Conservation (phyloP, 257 asterid genomes). For the Buddleja alternifolia region DNA sequence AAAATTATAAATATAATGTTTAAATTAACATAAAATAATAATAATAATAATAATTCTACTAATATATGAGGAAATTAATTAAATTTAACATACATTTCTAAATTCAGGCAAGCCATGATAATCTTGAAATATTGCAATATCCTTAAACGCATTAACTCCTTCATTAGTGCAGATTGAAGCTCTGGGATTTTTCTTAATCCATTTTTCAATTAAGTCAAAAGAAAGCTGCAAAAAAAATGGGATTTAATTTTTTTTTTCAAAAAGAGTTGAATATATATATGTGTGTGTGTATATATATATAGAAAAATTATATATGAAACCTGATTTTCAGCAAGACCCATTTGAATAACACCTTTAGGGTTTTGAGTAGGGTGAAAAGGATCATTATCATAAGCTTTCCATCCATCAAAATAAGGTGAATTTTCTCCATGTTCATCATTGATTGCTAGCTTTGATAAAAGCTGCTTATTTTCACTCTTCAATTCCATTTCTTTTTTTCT, state of each 20-base stretch:
- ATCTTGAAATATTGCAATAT: slow-evolving; percentile 71
- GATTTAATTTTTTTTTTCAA: background rate
- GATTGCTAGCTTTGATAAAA: slow-evolving; percentile 61
- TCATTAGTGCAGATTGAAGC: slow-evolving; percentile 72
- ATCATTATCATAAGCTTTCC: slow-evolving; percentile 80
- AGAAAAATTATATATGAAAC: slow-evolving; percentile 26
- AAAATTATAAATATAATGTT: no score
- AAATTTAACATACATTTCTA: slow-evolving; percentile 44
- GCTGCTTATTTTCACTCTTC: slow-evolving; percentile 27
- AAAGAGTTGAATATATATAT: no score
- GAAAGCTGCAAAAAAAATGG: slow-evolving; percentile 54
- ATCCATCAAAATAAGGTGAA: slow-evolving; percentile 85
- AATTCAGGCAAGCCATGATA: slow-evolving; percentile 81
- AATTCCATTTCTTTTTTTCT: slow-evolving; percentile 44
- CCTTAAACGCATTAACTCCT: slow-evolving; percentile 60
- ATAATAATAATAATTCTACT: no score
- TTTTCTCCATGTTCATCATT: slow-evolving; percentile 78
- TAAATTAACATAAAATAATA: no score
- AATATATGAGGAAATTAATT: background rate
- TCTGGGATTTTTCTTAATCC: slow-evolving; percentile 60
- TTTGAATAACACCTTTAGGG: slow-evolving; percentile 80
- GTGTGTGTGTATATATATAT: no score
- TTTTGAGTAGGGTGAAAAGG: slow-evolving; percentile 71
- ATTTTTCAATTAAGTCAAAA: slow-evolving; percentile 55
- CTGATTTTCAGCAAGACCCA: slow-evolving; percentile 96